Conservation (phyloP, 257 asterid genomes). For the Cordia subcordata region DNA sequence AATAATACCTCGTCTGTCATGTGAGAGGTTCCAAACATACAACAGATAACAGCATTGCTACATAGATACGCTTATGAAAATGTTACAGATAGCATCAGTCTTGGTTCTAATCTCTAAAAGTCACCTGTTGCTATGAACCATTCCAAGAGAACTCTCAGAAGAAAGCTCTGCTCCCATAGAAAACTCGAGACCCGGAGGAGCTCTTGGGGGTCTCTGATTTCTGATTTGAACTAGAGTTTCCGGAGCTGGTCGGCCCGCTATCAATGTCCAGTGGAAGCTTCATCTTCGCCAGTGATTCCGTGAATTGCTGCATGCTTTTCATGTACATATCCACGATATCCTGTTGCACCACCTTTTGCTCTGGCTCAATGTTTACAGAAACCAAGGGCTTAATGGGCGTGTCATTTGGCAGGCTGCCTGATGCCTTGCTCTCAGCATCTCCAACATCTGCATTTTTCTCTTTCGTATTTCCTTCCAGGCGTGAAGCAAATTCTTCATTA, state of each 20-base stretch:
- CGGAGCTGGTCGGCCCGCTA: conserved; percentile 67
- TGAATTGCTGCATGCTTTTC: conserved; percentile 98
- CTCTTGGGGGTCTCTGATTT: conserved; percentile 61
- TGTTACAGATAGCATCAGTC: conserved; percentile 9
- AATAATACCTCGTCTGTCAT: background rate
- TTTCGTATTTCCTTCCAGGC: conserved; percentile 35
- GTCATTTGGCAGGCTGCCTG: conserved; percentile 23
- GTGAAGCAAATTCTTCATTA: conserved; percentile 34
- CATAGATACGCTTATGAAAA: conserved; percentile 6
- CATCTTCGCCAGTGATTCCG: conserved; percentile 92
- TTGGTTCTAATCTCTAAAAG: conserved; percentile 40
- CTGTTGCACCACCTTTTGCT: conserved; percentile 82
- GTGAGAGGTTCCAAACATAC: background rate
- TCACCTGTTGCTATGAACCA: conserved; percentile 29
- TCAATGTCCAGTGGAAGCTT: conserved; percentile 87
- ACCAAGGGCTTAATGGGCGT: conserved; percentile 47
- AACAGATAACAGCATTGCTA: background rate
- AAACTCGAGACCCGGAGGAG: conserved; percentile 75
- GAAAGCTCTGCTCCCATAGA: conserved; percentile 96
- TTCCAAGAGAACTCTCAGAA: conserved; percentile 39
- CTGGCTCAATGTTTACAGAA: conserved; percentile 50
- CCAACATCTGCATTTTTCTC: conserved; percentile 29
- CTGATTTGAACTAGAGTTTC: conserved; percentile 71
- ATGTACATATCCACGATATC: conserved; percentile 95
- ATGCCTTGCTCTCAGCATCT: conserved; percentile 38